phyloP scores from a whole-genome alignment of 2,329 filamentous ascomycete species.

The Kalmusia sp. region DNA sequence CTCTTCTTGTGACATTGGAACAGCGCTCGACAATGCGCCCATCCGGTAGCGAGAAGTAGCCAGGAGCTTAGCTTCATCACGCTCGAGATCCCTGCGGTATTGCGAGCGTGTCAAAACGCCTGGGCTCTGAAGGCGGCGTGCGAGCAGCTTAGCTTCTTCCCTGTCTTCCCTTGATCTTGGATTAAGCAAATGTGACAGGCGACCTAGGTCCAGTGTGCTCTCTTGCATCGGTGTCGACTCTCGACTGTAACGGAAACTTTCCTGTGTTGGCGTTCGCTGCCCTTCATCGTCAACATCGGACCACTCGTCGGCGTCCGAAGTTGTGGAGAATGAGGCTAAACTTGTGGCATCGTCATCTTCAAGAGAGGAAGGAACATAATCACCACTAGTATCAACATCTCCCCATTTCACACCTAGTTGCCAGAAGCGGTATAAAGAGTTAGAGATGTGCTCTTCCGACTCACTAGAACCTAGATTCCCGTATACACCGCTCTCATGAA shows the following conservation, averaged over 20 bases:
- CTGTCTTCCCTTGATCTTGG: slow-evolving; percentile 79
- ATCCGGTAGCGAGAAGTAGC: slow-evolving; percentile 48
- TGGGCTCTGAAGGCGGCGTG: slow-evolving; percentile 76
- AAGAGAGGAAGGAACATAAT: slow-evolving; percentile 67
- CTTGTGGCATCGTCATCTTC: slow-evolving; percentile 79
- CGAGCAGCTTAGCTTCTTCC: slow-evolving; percentile 80
- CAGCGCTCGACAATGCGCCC: slow-evolving; percentile 41
- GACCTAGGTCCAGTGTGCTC: slow-evolving; percentile 63
- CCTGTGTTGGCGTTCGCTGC: slow-evolving; percentile 76
- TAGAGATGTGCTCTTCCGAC: slow-evolving; percentile 72
- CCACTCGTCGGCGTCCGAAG: slow-evolving; percentile 51
- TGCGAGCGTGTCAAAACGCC: slow-evolving; percentile 81
- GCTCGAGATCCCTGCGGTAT: slow-evolving; percentile 72
- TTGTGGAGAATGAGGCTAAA: slow-evolving; percentile 71
- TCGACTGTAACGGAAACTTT: slow-evolving; percentile 56
- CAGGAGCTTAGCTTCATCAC: slow-evolving; percentile 74
- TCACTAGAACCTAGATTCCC: slow-evolving; percentile 38
- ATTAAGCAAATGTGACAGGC: slow-evolving; percentile 81
- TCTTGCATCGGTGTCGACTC: slow-evolving; percentile 63
- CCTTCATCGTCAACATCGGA: slow-evolving; percentile 57
- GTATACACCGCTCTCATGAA: slow-evolving; percentile 50
- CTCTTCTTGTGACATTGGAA: slow-evolving; percentile 52
- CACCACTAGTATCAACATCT: slow-evolving; percentile 78
- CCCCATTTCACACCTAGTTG: slow-evolving; percentile 85
- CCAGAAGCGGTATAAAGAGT: slow-evolving; percentile 84